Conservation (phyloP, 169 alveolate species). For the Plasmodium berghei region DNA sequence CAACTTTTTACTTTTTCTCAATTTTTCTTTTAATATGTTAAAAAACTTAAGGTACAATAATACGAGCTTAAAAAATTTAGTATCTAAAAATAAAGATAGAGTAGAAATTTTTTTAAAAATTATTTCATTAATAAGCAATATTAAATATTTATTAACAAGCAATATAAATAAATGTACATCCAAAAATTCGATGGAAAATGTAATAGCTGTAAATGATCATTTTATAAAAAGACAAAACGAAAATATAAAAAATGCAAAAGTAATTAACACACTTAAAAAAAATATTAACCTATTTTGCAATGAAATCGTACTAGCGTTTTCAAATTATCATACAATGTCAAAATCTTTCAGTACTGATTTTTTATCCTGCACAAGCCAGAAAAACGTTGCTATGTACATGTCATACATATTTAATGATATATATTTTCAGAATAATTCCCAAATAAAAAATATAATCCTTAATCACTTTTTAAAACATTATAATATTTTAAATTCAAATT, state of each 20-base stretch:
- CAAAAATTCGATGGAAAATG: background rate
- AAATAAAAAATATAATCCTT: conserved; percentile 22
- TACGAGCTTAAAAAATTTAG: conserved; percentile 2
- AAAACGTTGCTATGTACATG: conserved; percentile 8
- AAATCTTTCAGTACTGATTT: background rate
- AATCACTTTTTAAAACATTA: conserved; percentile 33
- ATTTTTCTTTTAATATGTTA: conserved; percentile 31
- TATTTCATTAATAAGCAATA: conserved; percentile 35
- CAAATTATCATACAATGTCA: conserved; percentile 9
- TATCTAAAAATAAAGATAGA: background rate
- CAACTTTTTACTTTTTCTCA: conserved; percentile 28
- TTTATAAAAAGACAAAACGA: background rate
- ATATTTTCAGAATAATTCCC: conserved; percentile 50
- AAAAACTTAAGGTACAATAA: conserved; percentile 34
- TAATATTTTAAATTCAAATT: conserved; percentile 7
- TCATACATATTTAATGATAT: conserved; percentile 59
- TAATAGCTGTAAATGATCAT: background rate
- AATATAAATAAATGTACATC: background rate
- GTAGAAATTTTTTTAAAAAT: conserved; percentile 32
- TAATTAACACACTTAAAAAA: conserved; percentile 42
- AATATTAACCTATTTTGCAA: conserved; percentile 21
- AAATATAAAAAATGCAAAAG: background rate
- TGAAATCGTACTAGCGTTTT: conserved; percentile 29
- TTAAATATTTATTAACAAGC: conserved; percentile 49
- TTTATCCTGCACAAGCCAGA: background rate